Conservation (phyloP, 2,329 filamentous ascomycete species). For the Leptographium lundbergii region DNA sequence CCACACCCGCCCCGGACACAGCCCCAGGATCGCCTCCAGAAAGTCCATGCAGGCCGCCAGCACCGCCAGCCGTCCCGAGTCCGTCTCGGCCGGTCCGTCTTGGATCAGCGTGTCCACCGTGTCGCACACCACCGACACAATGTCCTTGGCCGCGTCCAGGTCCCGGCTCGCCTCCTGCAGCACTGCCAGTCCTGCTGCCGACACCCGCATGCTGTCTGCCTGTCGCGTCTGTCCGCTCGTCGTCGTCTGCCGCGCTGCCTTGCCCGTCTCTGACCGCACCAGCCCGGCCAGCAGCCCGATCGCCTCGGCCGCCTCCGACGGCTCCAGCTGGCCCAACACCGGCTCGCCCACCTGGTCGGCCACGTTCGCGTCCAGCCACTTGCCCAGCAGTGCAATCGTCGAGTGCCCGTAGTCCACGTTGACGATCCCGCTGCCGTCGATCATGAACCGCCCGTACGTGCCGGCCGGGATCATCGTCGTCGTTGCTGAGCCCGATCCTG, state of each 20-base stretch:
- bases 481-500: background rate
- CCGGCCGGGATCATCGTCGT: slow-evolving; percentile 50
- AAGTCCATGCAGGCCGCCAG: slow-evolving; percentile 66
- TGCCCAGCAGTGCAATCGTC: slow-evolving; percentile 65
- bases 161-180: slow-evolving; percentile 46
- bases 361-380: slow-evolving; percentile 57
- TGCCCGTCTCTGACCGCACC: slow-evolving; percentile 39
- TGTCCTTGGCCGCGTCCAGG: slow-evolving; percentile 50
- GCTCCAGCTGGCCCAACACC: slow-evolving; percentile 39
- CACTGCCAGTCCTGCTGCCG: slow-evolving; percentile 30
- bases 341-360: slow-evolving; percentile 40
- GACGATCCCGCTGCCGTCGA: slow-evolving; percentile 63
- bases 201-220: slow-evolving; percentile 10
- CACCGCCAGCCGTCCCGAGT: slow-evolving; percentile 53
- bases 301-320: slow-evolving; percentile 57
- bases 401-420: slow-evolving; percentile 71
- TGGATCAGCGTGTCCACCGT: slow-evolving; percentile 64
- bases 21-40: slow-evolving; percentile 56
- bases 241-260: slow-evolving; percentile 11
- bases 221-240: background rate
- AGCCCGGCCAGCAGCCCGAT: slow-evolving; percentile 63
- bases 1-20: slow-evolving; percentile 78
- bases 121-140: slow-evolving; percentile 70
- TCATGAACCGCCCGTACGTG: slow-evolving; percentile 61
- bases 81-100: slow-evolving; percentile 41